Evolutionary conservation across 352 stramenopile genomes (phyloP).

Genomic region (Peronosclerospora sorghi): DNA sequence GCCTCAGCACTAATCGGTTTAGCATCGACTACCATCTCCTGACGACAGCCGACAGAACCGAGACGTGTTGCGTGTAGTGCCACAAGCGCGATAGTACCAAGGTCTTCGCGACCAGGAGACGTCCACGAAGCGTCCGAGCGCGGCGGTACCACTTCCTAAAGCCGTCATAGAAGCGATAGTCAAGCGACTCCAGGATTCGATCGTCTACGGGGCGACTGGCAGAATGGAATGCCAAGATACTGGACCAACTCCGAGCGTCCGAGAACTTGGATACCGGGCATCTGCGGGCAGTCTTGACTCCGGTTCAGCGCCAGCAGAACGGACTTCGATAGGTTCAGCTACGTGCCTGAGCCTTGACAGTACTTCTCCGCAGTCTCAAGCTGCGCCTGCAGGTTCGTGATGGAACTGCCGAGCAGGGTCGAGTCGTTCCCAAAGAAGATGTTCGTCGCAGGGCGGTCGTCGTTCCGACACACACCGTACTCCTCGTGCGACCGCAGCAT

Average conservation of each 20-base stretch:
- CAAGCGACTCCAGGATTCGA: background rate
- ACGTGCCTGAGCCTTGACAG: background rate
- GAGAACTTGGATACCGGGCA: background rate
- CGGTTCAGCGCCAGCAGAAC: background rate
- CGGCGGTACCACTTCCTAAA: background rate
- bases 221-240: conserved; percentile 1
- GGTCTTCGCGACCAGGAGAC: background rate
- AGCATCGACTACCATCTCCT: background rate
- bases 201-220: background rate
- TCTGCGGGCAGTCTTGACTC: background rate
- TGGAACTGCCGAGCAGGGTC: too few species aligned
- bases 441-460: background rate
- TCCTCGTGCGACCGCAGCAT: too few species aligned
- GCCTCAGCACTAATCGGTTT: background rate
- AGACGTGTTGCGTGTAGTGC: background rate
- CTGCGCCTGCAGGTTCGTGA: too few species aligned
- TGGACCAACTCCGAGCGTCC: background rate
- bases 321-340: conserved; percentile 2
- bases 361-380: too few species aligned
- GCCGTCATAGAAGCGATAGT: background rate
- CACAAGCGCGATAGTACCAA: background rate
- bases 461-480: background rate
- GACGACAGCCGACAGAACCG: background rate
- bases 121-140: background rate
- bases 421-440: conserved; percentile 2